Base-by-base conservation (phyloP, 768 basidiomycete genomes). In the Daedaleopsis sinensis region DNA sequence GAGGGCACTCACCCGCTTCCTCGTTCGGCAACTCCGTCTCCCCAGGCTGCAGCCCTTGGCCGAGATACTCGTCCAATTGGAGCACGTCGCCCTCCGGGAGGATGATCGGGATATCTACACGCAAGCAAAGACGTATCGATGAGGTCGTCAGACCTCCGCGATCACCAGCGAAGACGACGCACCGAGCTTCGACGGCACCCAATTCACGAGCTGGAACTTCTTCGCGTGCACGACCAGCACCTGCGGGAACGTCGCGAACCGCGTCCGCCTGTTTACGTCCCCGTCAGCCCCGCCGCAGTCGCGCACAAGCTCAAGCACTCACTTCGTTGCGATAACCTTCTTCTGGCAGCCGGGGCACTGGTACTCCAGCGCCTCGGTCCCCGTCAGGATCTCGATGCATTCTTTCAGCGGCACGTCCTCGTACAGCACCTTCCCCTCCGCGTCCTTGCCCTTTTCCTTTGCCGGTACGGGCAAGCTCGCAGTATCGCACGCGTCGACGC, bases 141-240 rank as follows among this genome's bases (percentile, higher is more conserved):
- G 18, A 23, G 18, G 19, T 44, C 16, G 23, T 37, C 39, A 18
- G 23, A 8, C 13, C 3, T 15, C 23, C 2, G 23, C 13, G 6
- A 49, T 49, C 47, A 21, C 21, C 27, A 32, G 23, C 23, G 11
- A 21, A 15, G 27, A 18, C 11, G 39, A 70, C 85, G 18, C 63
- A 94, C 94, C 93, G 32, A 98, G 81, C 75, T 99, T 99, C 3
- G 89, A 83, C 0, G 97, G 97, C 1, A 99, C 93, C 97, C 97
- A 98, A 66, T 94, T 94, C 44, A 94, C 89, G 5, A 96, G 83
- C 73, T 95, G 92, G 78, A 97, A 98, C 68, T 96, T 96, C 71
- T 91, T 93, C 46, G 94, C 89, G 64, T 97, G 96, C 1, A 99
- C 74, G 9, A 96, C 87, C 0, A 98, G 81, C 1, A 94, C 85